Percentiles rank a stretch among this genome's conserved stretches.
Evolutionary conservation across 768 basidiomycete genomes (phyloP).

Genomic region (Lactarius evosmus): DNA sequence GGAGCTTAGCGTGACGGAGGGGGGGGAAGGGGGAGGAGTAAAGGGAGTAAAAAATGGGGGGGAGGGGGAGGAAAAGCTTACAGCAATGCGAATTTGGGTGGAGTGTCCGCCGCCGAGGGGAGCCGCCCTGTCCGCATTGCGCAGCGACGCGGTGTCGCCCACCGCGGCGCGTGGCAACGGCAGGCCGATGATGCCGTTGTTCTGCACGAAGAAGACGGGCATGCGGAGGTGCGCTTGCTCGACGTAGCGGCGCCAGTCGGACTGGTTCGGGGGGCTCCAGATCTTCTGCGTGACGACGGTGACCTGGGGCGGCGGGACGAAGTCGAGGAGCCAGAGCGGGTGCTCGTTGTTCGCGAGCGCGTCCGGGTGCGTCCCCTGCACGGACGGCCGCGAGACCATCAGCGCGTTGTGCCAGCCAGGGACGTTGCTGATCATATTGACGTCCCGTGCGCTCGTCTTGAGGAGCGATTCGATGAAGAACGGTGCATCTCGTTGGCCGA

Average conservation of each 20-base stretch:
- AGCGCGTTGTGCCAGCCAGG: constrained; percentile 12
- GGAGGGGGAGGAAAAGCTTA: neutral
- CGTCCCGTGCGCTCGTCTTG: constrained; percentile 1
- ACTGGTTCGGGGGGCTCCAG: constrained; percentile 23
- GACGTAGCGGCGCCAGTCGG: constrained; percentile 26
- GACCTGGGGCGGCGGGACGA: neutral
- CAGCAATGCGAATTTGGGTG: constrained; percentile 22
- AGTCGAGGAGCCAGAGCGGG: constrained; percentile 21
- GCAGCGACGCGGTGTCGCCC: constrained; percentile 15
- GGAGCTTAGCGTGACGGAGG: neutral
- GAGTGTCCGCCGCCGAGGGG: constrained; percentile 23
- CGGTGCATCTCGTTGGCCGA: constrained; percentile 14
- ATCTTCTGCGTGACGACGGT: constrained; percentile 18
- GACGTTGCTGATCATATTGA: constrained; percentile 12
- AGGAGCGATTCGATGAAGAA: constrained; percentile 23
- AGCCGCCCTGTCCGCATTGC: neutral
- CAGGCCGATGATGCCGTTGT: constrained; percentile 14
- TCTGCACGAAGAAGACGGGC: constrained; percentile 23
- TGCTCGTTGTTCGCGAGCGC: neutral
- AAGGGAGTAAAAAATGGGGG: no score
- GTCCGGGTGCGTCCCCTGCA: neutral
- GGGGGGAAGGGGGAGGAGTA: no score
- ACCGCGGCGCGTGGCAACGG: constrained; percentile 2
- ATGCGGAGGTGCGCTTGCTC: constrained; percentile 20
- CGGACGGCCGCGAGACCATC: constrained; percentile 12